Evolutionary conservation across 441 rosid genomes (phyloP).

Genomic region (Gossypium laxum): DNA sequence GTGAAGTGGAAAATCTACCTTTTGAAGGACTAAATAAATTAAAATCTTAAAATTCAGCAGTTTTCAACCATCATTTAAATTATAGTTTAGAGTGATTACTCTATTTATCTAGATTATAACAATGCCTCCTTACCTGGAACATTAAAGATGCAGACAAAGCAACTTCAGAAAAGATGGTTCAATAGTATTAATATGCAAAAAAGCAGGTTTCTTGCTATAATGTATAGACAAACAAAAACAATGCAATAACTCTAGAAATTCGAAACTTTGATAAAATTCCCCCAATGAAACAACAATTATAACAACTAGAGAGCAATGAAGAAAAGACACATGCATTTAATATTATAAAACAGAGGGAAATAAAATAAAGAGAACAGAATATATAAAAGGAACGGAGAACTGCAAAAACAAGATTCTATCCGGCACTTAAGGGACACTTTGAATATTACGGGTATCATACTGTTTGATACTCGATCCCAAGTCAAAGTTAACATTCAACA

Average conservation of each 20-base stretch:
- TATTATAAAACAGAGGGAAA: not conserved
- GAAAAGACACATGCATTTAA: not conserved
- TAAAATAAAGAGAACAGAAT: not conserved
- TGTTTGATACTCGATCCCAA: not conserved
- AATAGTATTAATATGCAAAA: not conserved
- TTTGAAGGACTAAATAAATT: not conserved
- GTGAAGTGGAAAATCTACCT: not conserved
- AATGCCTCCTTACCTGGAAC: not conserved
- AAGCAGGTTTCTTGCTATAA: not conserved
- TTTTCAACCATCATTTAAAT: constrained; percentile 4
- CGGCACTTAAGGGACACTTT: not conserved
- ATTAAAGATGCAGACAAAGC: not conserved
- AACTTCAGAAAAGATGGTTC: constrained; percentile 3
- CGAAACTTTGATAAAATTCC: not conserved
- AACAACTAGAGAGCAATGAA: not conserved
- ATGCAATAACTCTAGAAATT: not conserved
- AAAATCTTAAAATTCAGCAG: constrained; percentile 1
- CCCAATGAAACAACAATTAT: not conserved
- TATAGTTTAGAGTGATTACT: constrained; percentile 5
- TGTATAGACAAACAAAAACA: not conserved
- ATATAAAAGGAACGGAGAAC: not conserved
- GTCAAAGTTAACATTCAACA: not conserved
- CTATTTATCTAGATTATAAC: not conserved
- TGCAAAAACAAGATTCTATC: not conserved
- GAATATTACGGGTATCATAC: not conserved